Base-by-base conservation (phyloP, 2,329 filamentous ascomycete genomes). In the Talaromyces sp. region DNA sequence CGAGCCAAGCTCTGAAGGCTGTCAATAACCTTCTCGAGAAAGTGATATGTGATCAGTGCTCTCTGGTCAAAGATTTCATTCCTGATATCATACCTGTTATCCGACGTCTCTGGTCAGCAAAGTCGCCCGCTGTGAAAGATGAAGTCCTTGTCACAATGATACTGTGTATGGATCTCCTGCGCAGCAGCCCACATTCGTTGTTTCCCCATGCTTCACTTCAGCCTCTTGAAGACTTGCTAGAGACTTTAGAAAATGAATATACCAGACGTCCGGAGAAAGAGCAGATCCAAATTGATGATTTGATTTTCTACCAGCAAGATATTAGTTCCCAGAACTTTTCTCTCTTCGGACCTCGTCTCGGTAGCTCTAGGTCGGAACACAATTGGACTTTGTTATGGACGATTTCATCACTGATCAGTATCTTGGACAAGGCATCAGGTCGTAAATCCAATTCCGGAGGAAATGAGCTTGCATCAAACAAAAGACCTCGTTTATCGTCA, bases 211-310 rank as follows among this genome's bases (percentile, higher is more conserved):
- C 73, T 75, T 31, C 79, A 70, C 50, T 74, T 18, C 69, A 67
- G 12, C 82, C 67, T 61, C 67, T 96, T 5, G 85, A 88, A 66
- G 83, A 84, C n/a, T 75, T 97, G 1, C 72, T 87, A 37, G 88
- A 92, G 50, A 81, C 83, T 3, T 76, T 99, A n/a, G 89, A 88
- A 79, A 78, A 79, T 8, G 93, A 97, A 69, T 98, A 98, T 74
- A 82, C 85, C 3, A 87, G 82, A 66, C 84, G 92, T 64, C 81
- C 86, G 39, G 86, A 90, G 55, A 86, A 86, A 63, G 87, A 90
- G 55, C 85, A 88, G 40, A 81, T 98, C 11, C 89, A 92, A 66
- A 77, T 96, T n/a, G 86, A 91, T 64, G 90, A 97, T 69, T 72
- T 97, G 28, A 78, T 82, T 0, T 89, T 90, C 70, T 79, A 71